Conservation (phyloP, 495 filamentous ascomycete species). For the Friedmanniomyces endolithicus region DNA sequence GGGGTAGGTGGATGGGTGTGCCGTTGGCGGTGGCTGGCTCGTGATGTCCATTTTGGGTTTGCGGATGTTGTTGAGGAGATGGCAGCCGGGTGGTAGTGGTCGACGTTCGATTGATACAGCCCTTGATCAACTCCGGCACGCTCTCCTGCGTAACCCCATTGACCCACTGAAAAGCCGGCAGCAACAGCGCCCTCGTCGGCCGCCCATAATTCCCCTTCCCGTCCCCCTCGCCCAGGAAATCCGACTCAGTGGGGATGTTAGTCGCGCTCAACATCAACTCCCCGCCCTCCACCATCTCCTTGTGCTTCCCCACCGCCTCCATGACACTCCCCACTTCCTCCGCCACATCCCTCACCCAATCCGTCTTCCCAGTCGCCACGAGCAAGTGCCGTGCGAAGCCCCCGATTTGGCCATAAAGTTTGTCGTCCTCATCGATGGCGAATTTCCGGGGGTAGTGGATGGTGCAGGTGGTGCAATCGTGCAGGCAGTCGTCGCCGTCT, state of each 20-base stretch:
- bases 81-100: slow-evolving; percentile 41
- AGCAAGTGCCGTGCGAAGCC: slow-evolving; percentile 82
- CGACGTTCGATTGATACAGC: slow-evolving; percentile 65
- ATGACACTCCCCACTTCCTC: slow-evolving; percentile 91
- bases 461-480: slow-evolving; percentile 77
- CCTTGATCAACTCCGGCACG: slow-evolving; percentile 57
- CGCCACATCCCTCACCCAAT: slow-evolving; percentile 83
- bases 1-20: slow-evolving; percentile 9
- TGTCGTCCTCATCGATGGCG: slow-evolving; percentile 61
- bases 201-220: slow-evolving; percentile 25
- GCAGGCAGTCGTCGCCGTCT: slow-evolving; percentile 84
- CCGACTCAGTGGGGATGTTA: slow-evolving; percentile 53
- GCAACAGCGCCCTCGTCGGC: slow-evolving; percentile 71
- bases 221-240: neutral
- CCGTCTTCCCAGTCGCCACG: slow-evolving; percentile 86
- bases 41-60: too few species aligned
- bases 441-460: slow-evolving; percentile 65
- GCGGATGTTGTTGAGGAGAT: neutral
- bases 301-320: slow-evolving; percentile 65
- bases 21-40: neutral
- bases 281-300: slow-evolving; percentile 61
- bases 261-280: slow-evolving; percentile 85
- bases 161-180: slow-evolving; percentile 76
- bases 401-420: slow-evolving; percentile 77
- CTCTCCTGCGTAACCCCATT: slow-evolving; percentile 72